Conservation (phyloP, 257 asterid species). For the Datura wrightii region DNA sequence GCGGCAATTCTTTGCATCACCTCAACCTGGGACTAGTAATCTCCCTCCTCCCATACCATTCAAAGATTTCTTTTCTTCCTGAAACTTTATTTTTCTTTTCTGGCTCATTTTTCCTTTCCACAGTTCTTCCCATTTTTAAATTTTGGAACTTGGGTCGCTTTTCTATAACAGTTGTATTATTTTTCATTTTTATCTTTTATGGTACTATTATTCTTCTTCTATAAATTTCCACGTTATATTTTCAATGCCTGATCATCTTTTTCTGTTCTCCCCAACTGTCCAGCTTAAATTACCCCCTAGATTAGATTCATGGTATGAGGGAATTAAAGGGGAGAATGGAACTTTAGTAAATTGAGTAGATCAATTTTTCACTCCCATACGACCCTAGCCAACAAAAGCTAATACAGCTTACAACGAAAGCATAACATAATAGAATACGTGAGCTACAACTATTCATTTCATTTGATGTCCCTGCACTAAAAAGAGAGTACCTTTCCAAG, state of each 20-base stretch:
- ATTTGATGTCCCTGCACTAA: not conserved
- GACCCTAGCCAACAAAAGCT: not conserved
- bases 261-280: not conserved
- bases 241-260: not conserved
- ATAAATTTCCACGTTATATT: not conserved
- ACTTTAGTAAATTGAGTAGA: not conserved
- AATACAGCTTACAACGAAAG: not conserved
- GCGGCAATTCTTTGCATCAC: not conserved
- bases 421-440: not conserved
- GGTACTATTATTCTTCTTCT: not conserved
- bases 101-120: not conserved
- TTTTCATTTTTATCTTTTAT: not conserved
- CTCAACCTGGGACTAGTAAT: not conserved
- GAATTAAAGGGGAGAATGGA: not conserved
- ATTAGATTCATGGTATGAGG: not conserved
- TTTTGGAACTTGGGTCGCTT: not conserved
- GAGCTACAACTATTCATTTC: not conserved
- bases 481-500: not conserved
- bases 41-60: conserved; percentile 1
- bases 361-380: not conserved
- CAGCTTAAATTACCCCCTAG: not conserved
- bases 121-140: not conserved
- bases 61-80: not conserved
- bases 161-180: not conserved
- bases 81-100: not conserved